Conservation (phyloP, 148 eudicot species). For the Nepenthes gracilis region DNA sequence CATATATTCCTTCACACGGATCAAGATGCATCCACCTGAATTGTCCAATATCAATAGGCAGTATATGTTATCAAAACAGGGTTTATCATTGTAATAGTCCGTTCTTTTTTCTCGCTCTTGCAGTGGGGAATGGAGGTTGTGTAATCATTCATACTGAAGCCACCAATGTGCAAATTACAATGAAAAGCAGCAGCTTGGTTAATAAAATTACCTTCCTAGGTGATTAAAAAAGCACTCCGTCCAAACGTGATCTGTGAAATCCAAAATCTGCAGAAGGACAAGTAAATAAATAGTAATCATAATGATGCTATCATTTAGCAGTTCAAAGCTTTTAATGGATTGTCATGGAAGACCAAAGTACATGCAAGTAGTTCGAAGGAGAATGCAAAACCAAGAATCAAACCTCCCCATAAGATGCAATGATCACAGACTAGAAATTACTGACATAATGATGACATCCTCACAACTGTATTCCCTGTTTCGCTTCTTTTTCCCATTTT, state of each 20-base stretch:
- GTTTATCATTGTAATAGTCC: neutral
- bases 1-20: conserved; percentile 94
- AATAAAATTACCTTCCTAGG: conserved; percentile 63
- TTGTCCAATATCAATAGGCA: neutral
- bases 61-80: neutral
- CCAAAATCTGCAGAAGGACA: conserved; percentile 45
- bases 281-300: neutral
- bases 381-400: too few species aligned
- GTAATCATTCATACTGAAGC: neutral
- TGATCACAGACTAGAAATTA: too few species aligned
- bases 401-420: too few species aligned
- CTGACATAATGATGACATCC: too few species aligned
- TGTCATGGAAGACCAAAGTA: neutral
- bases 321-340: neutral
- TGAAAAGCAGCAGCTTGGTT: conserved; percentile 1
- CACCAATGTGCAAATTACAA: neutral
- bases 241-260: conserved; percentile 97
- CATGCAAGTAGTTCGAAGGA: neutral
- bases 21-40: conserved; percentile 99
- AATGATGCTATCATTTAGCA: neutral
- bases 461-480: too few species aligned
- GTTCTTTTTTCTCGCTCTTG: neutral
- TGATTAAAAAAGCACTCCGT: conserved; percentile 74
- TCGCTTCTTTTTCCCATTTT: too few species aligned
- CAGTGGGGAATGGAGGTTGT: neutral